phyloP scores from a whole-genome alignment of 352 stramenopile species.

The Phytopythium oedochilum region DNA sequence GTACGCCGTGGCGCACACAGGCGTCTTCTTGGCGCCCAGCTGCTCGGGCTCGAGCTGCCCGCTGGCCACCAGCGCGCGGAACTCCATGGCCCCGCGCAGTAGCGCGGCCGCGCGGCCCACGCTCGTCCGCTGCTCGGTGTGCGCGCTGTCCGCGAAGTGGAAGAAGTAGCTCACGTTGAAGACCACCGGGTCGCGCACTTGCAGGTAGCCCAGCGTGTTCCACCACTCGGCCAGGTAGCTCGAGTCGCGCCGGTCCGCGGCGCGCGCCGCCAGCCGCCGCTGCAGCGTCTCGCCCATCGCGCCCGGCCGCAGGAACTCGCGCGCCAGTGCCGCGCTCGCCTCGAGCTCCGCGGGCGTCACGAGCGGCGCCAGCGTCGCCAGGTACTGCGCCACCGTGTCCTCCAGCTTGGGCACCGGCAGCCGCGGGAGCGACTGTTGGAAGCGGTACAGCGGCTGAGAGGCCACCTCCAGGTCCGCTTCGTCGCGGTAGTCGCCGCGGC shows the following conservation, averaged over 20 bases:
- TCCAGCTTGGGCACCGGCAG: constrained; percentile 90
- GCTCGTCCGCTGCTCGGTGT: constrained; percentile 55
- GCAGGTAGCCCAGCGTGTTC: constrained; percentile 74
- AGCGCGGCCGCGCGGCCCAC: constrained; percentile 75
- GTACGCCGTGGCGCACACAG: constrained; percentile 90
- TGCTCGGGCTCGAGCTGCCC: constrained; percentile 85
- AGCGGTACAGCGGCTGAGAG: constrained; percentile 61
- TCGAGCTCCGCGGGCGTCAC: constrained; percentile 68
- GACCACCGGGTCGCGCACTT: constrained; percentile 74
- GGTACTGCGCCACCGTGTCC: constrained; percentile 88
- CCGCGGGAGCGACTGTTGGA: constrained; percentile 82
- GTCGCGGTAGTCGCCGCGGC: constrained; percentile 88
- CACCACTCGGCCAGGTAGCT: constrained; percentile 76
- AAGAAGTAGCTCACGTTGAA: constrained; percentile 93
- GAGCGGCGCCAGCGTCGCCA: constrained; percentile 87
- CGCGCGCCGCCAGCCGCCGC: constrained; percentile 50
- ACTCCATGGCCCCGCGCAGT: constrained; percentile 83
- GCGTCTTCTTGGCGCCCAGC: constrained; percentile 87
- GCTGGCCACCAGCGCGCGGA: constrained; percentile 85
- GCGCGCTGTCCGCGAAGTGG: constrained; percentile 63
- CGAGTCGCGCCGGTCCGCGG: constrained; percentile 52
- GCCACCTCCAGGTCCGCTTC: constrained; percentile 60
- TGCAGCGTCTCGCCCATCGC: constrained; percentile 78
- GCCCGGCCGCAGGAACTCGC: constrained; percentile 52
- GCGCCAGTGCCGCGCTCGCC: constrained; percentile 55